Base-by-base conservation (phyloP, 352 stramenopile genomes). In the Halophytophthora polymorphica region DNA sequence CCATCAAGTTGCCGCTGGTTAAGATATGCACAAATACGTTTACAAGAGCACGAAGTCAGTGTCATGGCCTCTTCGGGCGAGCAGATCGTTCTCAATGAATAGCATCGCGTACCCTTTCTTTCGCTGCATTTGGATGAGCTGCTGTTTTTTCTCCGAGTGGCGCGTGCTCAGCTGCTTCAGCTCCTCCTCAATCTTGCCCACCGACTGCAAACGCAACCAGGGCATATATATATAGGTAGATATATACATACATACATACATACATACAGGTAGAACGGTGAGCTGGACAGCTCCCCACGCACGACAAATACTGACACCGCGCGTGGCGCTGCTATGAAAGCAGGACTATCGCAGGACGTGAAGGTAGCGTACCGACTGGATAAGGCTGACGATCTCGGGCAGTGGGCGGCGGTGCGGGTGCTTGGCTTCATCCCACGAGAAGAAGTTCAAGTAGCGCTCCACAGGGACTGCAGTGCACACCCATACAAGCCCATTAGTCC, bases 341-440 rank as follows among this genome's bases (percentile, higher is more conserved):
- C 1, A 45, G 19, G 2, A 1, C 33, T 5, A 3, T 38, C n/a
- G 25, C 17, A 23, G 14, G 14, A 15, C n/a, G 38, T 28, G 40
- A 6, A 50, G 23, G 17, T 39, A 14, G 53, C 69, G 43, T 56
- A 97, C 92, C 50, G 83, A 78, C 33, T 98, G 88, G 61, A 98
- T 98, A 48, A 98, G 88, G 51, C 73, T 85, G 10, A 99, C 95
- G 41, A 99, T 93, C 53, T 98, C 93, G 22, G 97, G 95, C 19
- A 99, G 70, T n/a, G 95, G 93, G 48, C 96, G 87, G 43, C 96
- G 89, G 69, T 98, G 96, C 22, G 83, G 87, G 58, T 98, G 98
- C 64, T 99, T 99, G 39, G 97, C 96, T 56, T 98, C 96, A 64
- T 99, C 96, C 96, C 96, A 99, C 37, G 93, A 95, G 67, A 99